These are phyloP conservation scores for Filobasidium uniguttulatum DNA, from an alignment of 1,284 basidiomycete species.

Conservation along the genomic window DNA sequence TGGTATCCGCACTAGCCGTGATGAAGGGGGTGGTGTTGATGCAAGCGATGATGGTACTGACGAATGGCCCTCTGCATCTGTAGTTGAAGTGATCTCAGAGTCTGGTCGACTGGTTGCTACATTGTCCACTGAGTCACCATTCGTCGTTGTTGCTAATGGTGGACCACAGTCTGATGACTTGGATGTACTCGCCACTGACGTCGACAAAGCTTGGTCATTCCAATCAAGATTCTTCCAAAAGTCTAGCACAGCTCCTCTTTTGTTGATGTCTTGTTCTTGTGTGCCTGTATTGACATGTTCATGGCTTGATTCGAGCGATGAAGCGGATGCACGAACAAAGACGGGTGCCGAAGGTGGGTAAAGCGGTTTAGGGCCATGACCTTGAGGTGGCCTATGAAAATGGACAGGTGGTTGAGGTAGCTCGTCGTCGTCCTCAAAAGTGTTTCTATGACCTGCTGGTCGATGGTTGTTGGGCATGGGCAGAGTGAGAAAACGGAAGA, in stretches of 20 bases:
- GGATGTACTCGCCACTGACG: background rate
- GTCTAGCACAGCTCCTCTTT: background rate
- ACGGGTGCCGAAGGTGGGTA: background rate
- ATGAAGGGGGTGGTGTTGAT: background rate
- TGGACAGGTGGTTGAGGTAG: slow-evolving; percentile 10
- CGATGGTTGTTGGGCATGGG: too few species aligned
- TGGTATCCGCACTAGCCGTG: background rate
- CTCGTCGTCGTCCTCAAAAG: too few species aligned
- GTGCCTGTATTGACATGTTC: background rate
- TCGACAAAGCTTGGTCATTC: background rate
- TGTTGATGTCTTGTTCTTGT: background rate
- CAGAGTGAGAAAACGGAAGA: too few species aligned
- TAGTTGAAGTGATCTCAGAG: too few species aligned
- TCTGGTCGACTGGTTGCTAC: background rate
- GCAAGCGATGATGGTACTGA: background rate
- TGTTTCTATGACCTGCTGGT: too few species aligned
- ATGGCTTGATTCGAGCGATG: slow-evolving; percentile 4
- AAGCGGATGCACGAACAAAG: too few species aligned
- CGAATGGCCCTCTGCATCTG: background rate
- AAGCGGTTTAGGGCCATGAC: slow-evolving; percentile 7
- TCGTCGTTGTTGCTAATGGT: background rate
- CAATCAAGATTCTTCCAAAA: slow-evolving; percentile 11
- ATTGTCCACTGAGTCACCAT: background rate
- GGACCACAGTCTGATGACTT: background rate
- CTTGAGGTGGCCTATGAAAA: slow-evolving; percentile 3